Conservation (phyloP, 2,329 filamentous ascomycete species). For the Aureobasidium sp. region DNA sequence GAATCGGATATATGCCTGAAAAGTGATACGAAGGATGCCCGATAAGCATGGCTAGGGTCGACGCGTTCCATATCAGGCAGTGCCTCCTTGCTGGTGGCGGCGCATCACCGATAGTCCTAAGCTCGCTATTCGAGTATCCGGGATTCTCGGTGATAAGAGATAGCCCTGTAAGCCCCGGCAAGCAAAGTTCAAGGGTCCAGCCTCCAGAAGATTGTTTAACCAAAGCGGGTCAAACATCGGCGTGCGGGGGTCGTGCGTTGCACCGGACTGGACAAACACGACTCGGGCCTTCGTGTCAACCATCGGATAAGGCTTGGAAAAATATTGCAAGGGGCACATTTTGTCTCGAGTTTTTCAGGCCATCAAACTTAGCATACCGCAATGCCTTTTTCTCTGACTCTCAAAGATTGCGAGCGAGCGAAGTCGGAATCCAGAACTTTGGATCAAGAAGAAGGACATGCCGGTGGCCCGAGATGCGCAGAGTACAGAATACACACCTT, state of each 20-base stretch:
- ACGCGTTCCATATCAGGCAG: conserved; percentile 7
- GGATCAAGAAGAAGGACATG: neutral
- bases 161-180: neutral
- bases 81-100: conserved; percentile 2
- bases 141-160: neutral
- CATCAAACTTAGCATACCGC: conserved; percentile 7
- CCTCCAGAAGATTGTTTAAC: neutral
- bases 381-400: neutral
- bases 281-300: conserved; percentile 4
- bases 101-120: conserved; percentile 12
- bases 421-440: conserved; percentile 7
- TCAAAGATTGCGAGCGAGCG: conserved; percentile 1
- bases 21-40: conserved; percentile 1
- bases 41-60: conserved; percentile 9
- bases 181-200: conserved; percentile 3
- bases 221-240: conserved; percentile 8
- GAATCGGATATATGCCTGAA: neutral
- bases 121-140: neutral
- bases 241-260: conserved; percentile 9
- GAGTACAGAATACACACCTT: neutral
- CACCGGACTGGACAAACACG: conserved; percentile 5
- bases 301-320: neutral
- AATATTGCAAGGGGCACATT: conserved; percentile 4
- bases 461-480: conserved; percentile 1
- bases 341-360: neutral